Percentiles rank a stretch among this genome's conserved stretches.
phyloP scores from a whole-genome alignment of 2,329 filamentous ascomycete species.

The Thelonectria olida region DNA sequence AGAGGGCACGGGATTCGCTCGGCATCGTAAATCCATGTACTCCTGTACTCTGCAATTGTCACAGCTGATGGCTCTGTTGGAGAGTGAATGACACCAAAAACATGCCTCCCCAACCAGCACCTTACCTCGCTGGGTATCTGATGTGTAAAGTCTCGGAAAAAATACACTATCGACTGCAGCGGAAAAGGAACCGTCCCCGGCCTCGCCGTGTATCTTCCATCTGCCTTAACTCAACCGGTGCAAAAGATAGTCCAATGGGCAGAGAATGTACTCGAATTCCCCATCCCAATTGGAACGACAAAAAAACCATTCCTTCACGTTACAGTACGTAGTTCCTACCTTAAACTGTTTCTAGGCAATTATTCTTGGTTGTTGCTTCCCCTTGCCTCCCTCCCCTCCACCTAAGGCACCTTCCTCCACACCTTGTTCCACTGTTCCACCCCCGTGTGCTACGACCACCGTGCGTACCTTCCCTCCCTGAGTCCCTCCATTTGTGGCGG shows the following conservation, averaged over 20 bases:
- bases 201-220: background rate
- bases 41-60: too few species aligned
- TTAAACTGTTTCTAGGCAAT: background rate
- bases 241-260: background rate
- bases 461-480: conserved; percentile 7
- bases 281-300: background rate
- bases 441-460: conserved; percentile 14
- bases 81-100: too few species aligned
- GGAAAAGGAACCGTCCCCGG: background rate
- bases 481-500: conserved; percentile 26
- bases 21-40: conserved; percentile 19
- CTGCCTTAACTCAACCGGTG: background rate
- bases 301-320: background rate
- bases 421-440: conserved; percentile 15
- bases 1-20: conserved; percentile 3
- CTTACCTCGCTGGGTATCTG: too few species aligned
- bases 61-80: too few species aligned
- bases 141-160: too few species aligned
- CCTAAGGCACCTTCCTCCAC: background rate
- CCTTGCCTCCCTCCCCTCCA: conserved; percentile 1
- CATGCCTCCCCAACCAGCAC: too few species aligned
- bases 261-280: background rate
- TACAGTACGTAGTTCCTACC: background rate
- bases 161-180: too few species aligned
- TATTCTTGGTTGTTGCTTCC: background rate